These are phyloP conservation scores for Macrophomina tecta DNA, from an alignment of 2,329 filamentous ascomycete genomes.

Conservation along the genomic window DNA sequence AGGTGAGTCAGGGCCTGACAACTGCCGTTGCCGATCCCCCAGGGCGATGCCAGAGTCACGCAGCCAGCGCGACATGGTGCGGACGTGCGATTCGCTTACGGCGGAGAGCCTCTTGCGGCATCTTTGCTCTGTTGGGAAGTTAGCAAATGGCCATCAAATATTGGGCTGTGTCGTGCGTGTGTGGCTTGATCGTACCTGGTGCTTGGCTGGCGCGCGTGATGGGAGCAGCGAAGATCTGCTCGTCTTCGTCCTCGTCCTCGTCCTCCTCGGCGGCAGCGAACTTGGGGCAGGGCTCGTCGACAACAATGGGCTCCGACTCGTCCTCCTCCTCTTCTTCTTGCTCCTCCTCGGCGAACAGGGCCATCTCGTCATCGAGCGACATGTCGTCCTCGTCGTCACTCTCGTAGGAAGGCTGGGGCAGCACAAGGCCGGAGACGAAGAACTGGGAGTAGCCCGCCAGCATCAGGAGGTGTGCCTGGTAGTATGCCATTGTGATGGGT, in stretches of 20 bases:
- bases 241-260: background rate
- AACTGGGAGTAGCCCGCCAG: constrained; percentile 27
- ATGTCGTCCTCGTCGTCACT: constrained; percentile 12
- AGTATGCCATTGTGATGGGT: constrained; percentile 19
- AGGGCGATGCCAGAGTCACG: constrained; percentile 16
- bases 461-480: constrained; percentile 28
- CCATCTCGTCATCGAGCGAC: background rate
- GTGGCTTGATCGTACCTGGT: constrained; percentile 1
- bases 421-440: constrained; percentile 28
- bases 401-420: constrained; percentile 16
- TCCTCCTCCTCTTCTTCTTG: constrained; percentile 2
- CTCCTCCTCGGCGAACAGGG: background rate
- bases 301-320: constrained; percentile 1
- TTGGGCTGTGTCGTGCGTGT: background rate
- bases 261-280: background rate
- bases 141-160: background rate
- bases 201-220: background rate
- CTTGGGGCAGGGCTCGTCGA: constrained; percentile 14
- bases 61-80: constrained; percentile 28
- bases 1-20: background rate
- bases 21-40: constrained; percentile 24
- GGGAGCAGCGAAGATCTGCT: background rate
- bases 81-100: constrained; percentile 23
- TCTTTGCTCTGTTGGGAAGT: constrained; percentile 9
- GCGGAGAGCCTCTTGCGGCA: constrained; percentile 14